These are phyloP conservation scores for Cytospora piceae DNA, from an alignment of 2,329 filamentous ascomycete genomes.

Conservation along the genomic window DNA sequence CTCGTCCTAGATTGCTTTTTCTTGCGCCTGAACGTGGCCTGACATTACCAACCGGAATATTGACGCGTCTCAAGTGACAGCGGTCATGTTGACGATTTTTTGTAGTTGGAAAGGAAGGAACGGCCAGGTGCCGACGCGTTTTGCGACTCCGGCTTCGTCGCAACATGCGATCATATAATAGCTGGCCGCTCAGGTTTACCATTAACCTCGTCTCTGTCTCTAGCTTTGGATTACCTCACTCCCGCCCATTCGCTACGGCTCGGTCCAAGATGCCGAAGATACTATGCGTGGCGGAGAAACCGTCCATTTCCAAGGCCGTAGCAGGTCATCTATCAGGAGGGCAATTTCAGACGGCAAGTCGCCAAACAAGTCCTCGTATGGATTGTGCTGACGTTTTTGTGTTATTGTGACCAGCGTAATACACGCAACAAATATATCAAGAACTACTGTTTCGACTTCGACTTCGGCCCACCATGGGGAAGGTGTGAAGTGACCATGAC, in stretches of 20 bases:
- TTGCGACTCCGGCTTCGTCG: background rate
- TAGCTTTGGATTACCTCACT: background rate
- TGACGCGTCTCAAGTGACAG: slow-evolving; percentile 14
- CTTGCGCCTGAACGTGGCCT: background rate
- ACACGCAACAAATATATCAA: slow-evolving; percentile 81
- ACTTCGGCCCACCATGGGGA: slow-evolving; percentile 82
- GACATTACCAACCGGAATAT: background rate
- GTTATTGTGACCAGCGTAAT: slow-evolving; percentile 57
- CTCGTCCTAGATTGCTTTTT: background rate
- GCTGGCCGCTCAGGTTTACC: background rate
- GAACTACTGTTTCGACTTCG: slow-evolving; percentile 91
- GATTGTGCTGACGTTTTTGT: slow-evolving; percentile 1
- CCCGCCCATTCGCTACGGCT: slow-evolving; percentile 19
- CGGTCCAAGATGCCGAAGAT: slow-evolving; percentile 53
- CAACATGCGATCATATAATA: slow-evolving; percentile 19
- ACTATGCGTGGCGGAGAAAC: slow-evolving; percentile 68
- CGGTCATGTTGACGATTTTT: slow-evolving; percentile 22
- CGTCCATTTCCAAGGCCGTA: slow-evolving; percentile 93
- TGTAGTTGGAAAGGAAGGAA: slow-evolving; percentile 14
- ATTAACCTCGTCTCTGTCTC: background rate
- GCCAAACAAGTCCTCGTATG: background rate
- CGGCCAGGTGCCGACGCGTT: slow-evolving; percentile 24
- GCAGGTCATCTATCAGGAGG: slow-evolving; percentile 87
- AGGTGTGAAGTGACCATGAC: slow-evolving; percentile 89
- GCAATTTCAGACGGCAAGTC: slow-evolving; percentile 66